Base-by-base conservation (phyloP, 176 grass and related monocot species). In the Urochloa ruziziensis region DNA sequence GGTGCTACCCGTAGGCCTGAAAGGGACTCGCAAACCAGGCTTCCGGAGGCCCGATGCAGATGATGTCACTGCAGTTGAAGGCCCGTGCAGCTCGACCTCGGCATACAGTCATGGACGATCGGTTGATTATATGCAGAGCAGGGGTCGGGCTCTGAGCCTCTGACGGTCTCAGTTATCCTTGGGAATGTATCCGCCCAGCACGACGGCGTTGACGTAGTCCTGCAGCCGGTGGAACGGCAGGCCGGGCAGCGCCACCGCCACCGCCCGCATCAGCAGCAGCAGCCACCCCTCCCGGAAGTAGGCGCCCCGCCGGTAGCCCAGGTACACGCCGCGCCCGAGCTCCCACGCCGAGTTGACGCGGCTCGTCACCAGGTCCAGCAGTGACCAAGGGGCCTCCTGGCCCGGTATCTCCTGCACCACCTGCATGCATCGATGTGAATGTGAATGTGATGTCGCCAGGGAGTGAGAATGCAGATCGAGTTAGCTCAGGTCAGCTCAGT, bases 221-320 rank as follows among this genome's bases (percentile, higher is more conserved):
- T 65, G 59, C 69, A 84, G 51, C 71, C 73, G 78, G 82, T 88
- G 91, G 52, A 84, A 72, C 67, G 81, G 83, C 62, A 93, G 48
- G 24, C 81, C 88, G 4, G 91, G 91, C 67, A 90, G 59, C 60
- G 78, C 21, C 77, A 93, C 25, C 63, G 85, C 88, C 69, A 60
- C 17, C 2, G 42, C 37, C 35, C 88, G 44, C 77, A 87, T 28
- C 30, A 62, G 30, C 37, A 93, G 62, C 68, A 90, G 83, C 37
- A 79, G 57, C 91, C 85, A 93, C 30, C 85, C 82, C 44, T 93
- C 91, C 43, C 83, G 79, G 77, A 73, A 90, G 70, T 82, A 83
- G 37, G 35, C 28, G 58, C 88, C 73, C 35, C 48, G 80, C 10
- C 12, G 46, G 68, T 71, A 77, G 0, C 87, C 68, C 74, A 89